phyloP scores from a whole-genome alignment of 139 green algal genomes.

The Micractinium conductrix region DNA sequence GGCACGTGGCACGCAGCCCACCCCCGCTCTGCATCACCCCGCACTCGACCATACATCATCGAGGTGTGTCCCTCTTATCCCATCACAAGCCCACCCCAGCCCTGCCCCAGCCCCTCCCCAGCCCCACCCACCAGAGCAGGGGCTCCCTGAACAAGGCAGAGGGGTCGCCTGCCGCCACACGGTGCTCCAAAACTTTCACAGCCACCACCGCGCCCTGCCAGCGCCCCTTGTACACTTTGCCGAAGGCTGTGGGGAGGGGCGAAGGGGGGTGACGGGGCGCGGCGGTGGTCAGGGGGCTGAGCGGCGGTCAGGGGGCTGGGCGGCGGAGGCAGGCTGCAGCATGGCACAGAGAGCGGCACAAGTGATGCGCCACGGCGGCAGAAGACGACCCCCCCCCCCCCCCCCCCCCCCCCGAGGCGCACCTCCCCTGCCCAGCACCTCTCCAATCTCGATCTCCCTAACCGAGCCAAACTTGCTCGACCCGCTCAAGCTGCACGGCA shows the following conservation, averaged over 20 bases:
- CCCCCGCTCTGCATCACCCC: background rate
- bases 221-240: slow-evolving; percentile 29
- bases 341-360: background rate
- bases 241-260: background rate
- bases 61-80: no score
- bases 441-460: background rate
- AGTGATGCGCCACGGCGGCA: background rate
- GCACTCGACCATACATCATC: no score
- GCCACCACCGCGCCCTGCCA: slow-evolving; percentile 50
- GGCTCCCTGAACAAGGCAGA: slow-evolving; percentile 33
- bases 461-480: slow-evolving; percentile 18
- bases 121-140: slow-evolving; percentile 15
- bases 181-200: slow-evolving; percentile 51
- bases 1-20: background rate
- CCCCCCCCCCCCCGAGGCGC: background rate
- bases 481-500: no score
- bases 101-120: background rate
- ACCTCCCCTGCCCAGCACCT: slow-evolving; percentile 26
- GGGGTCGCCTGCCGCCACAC: background rate
- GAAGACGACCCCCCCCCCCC: background rate
- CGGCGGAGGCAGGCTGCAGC: no score
- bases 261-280: background rate
- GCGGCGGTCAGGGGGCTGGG: background rate
- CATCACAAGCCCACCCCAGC: background rate
- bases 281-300: background rate